A percentile compares a stretch with the other conserved stretches of the same genome.
These are phyloP conservation scores for Infundibulicybe gibba DNA, from an alignment of 768 basidiomycete species.

Conservation along the genomic window DNA sequence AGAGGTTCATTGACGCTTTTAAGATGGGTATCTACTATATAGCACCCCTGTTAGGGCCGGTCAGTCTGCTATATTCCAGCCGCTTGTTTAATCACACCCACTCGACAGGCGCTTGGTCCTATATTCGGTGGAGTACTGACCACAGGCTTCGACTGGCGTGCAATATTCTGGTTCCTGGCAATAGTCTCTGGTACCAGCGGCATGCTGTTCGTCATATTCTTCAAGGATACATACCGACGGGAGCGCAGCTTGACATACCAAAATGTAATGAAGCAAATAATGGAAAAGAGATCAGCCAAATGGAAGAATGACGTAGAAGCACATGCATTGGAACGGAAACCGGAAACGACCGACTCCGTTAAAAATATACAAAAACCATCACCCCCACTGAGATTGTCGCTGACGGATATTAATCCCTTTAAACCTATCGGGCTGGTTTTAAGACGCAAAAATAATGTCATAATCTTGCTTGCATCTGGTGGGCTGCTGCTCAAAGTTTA, in stretches of 20 bases:
- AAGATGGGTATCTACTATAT: slow-evolving; percentile 79
- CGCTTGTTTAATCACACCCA: not conserved
- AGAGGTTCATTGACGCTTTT: not conserved
- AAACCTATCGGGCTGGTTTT: slow-evolving; percentile 58
- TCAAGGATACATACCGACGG: slow-evolving; percentile 79
- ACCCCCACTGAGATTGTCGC: slow-evolving; percentile 43
- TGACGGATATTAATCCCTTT: slow-evolving; percentile 75
- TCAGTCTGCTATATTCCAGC: slow-evolving; percentile 16
- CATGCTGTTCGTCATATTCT: slow-evolving; percentile 57
- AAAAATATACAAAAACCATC: slow-evolving; percentile 21
- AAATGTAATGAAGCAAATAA: slow-evolving; percentile 51
- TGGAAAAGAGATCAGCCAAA: slow-evolving; percentile 39
- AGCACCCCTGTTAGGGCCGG: slow-evolving; percentile 73
- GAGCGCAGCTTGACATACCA: slow-evolving; percentile 84
- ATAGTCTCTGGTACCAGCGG: slow-evolving; percentile 55
- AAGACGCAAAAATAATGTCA: slow-evolving; percentile 60
- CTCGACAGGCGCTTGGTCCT: slow-evolving; percentile 51
- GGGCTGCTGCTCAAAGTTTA: slow-evolving; percentile 10
- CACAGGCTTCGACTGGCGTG: slow-evolving; percentile 70
- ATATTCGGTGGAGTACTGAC: slow-evolving; percentile 70
- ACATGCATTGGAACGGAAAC: not conserved
- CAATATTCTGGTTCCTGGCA: slow-evolving; percentile 79
- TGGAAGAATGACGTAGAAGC: slow-evolving; percentile 8
- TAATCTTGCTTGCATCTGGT: slow-evolving; percentile 67
- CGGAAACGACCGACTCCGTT: not conserved